Evolutionary conservation across 176 grass and related monocot species (phyloP).

Genomic region (Echinochloa phyllopogon): DNA sequence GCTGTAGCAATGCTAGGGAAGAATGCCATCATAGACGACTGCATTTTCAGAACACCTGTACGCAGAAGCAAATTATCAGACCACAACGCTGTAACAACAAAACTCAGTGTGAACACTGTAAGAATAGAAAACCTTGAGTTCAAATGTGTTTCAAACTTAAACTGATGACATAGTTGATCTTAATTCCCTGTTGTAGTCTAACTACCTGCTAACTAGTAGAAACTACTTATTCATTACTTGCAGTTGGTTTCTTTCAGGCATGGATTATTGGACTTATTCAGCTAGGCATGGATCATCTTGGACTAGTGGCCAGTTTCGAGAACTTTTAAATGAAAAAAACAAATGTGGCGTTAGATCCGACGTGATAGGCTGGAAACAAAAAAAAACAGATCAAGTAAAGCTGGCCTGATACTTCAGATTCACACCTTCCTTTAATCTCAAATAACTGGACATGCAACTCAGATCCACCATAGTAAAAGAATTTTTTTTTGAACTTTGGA

Average conservation of each 20-base stretch:
- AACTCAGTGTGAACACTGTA: background rate
- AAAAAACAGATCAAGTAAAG: background rate
- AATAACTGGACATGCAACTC: background rate
- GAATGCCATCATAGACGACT: conserved; percentile 39
- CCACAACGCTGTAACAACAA: background rate
- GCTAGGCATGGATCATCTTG: too few relatives aligned
- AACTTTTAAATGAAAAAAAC: background rate
- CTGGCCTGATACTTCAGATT: too few relatives aligned
- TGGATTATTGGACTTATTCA: background rate
- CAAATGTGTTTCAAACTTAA: background rate
- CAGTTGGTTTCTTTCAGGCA: background rate
- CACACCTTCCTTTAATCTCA: too few relatives aligned
- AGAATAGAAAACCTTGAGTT: background rate
- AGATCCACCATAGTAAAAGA: background rate
- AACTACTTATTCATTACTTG: background rate
- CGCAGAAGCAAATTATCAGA: background rate
- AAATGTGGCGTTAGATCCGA: background rate
- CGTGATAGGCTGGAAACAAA: background rate
- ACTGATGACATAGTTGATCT: background rate
- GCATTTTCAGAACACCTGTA: conserved; percentile 35
- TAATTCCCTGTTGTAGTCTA: background rate
- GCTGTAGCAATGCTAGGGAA: background rate
- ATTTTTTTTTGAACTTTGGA: background rate
- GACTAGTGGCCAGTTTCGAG: background rate
- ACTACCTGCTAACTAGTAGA: background rate